Evolutionary conservation across 1,284 basidiomycete species (phyloP).

Genomic region (Cryptococcus sp.): DNA sequence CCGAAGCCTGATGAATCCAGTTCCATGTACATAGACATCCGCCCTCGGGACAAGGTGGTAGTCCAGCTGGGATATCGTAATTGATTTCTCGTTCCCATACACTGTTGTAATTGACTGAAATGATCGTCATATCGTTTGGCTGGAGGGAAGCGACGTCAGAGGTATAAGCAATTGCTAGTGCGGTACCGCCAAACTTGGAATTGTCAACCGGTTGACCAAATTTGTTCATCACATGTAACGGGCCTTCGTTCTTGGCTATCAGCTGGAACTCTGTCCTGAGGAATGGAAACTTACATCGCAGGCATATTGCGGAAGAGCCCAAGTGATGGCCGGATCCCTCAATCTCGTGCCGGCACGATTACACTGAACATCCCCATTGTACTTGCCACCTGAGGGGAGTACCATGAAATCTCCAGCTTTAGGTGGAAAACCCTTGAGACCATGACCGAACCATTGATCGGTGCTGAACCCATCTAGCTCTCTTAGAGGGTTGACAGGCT

Average conservation of each 20-base stretch:
- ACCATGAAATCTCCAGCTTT: constrained; percentile 56
- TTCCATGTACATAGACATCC: constrained; percentile 64
- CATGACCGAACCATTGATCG: constrained; percentile 46
- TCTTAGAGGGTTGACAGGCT: constrained; percentile 13
- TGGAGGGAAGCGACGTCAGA: constrained; percentile 54
- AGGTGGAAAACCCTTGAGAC: constrained; percentile 57
- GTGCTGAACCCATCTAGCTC: constrained; percentile 7
- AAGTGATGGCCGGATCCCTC: constrained; percentile 6
- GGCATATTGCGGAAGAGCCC: constrained; percentile 7
- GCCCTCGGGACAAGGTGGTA: constrained; percentile 63
- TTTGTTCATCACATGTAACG: constrained; percentile 17
- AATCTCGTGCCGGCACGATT: constrained; percentile 13
- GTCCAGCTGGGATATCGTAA: constrained; percentile 59
- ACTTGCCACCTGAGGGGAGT: constrained; percentile 35
- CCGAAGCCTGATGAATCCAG: constrained; percentile 57
- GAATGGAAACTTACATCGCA: constrained; percentile 50
- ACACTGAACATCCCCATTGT: constrained; percentile 10
- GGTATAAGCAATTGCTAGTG: constrained; percentile 67
- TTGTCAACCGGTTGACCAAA: constrained; percentile 54
- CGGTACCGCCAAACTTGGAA: constrained; percentile 59
- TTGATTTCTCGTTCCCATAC: constrained; percentile 61
- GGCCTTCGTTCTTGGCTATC: constrained; percentile 7
- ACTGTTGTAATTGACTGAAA: constrained; percentile 67
- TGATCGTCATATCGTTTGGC: constrained; percentile 66
- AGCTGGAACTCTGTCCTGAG: not conserved